These are phyloP conservation scores for Rhytidiadelphus loreus DNA, from an alignment of 225 moss, liverwort and hornwort species.

Conservation along the genomic window DNA sequence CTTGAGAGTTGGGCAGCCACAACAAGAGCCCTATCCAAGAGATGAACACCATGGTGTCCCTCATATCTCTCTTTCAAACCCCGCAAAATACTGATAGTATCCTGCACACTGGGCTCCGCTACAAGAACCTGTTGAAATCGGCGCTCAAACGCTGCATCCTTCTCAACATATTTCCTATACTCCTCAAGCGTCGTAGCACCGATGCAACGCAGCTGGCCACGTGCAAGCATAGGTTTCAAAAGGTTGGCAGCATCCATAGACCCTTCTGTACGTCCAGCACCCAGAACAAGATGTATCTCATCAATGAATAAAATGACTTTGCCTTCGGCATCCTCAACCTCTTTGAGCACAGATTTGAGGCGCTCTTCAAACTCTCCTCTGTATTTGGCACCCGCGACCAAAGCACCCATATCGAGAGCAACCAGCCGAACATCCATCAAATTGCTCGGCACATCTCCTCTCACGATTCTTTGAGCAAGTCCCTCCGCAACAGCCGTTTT, in stretches of 20 bases:
- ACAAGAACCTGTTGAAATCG: conserved; percentile 90
- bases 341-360: conserved; percentile 80
- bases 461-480: conserved; percentile 79
- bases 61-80: conserved; percentile 96
- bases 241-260: conserved; percentile 99
- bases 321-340: conserved; percentile 81
- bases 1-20: conserved; percentile 77
- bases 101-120: conserved; percentile 73
- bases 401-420: conserved; percentile 84
- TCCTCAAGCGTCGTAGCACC: conserved; percentile 87
- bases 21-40: conserved; percentile 79
- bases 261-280: conserved; percentile 73
- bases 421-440: conserved; percentile 69
- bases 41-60: conserved; percentile 83
- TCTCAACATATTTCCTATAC: conserved; percentile 87
- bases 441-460: conserved; percentile 92
- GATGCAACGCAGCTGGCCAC: conserved; percentile 85
- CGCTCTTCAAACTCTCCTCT: conserved; percentile 95
- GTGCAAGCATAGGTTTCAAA: conserved; percentile 93
- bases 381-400: conserved; percentile 87
- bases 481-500: conserved; percentile 97
- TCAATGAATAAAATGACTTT: conserved; percentile 93
- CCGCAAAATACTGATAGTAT: conserved; percentile 77
- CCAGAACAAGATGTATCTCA: conserved; percentile 88
- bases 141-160: conserved; percentile 91